Base-by-base conservation (phyloP, 495 filamentous ascomycete genomes). In the Pseudomonodictys pantanalensis region DNA sequence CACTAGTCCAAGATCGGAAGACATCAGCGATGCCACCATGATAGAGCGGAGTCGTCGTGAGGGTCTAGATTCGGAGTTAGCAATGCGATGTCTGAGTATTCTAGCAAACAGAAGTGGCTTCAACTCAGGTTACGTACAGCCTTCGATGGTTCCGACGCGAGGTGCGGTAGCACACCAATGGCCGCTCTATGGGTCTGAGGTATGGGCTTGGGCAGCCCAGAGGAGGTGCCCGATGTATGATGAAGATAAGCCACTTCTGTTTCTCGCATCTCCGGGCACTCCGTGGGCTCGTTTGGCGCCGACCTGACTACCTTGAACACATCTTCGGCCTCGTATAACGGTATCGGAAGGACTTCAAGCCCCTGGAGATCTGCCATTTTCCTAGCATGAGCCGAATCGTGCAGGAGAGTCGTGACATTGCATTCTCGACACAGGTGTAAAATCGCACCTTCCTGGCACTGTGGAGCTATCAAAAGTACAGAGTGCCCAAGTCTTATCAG, bases 1-100 rank as follows among this genome's bases (percentile, higher is more conserved):
- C 70, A 44, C 74, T 76, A 17, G 77, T 77, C 77, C 81, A 80
- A 2, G 79, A 72, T 26, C 82, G 75, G 49, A 83, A 78, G 24
- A 79, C 72, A 58, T 85, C 82, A 11, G 82, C 79, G n/a, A 81
- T 71, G 4, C 82, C 82, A 1, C 81, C 82, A 56, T 83, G 80
- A 67, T 83, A 84, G 2, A 85, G 73, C 5, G 82, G 81, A n/a
- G 81, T 85, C 0, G 81, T 83, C 7, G 80, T 78, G 51, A 83
- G 83, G n/a, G 79, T 81, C n/a, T n/a, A n/a, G n/a, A n/a, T n/a
- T n/a, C n/a, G n/a, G n/a, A n/a, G n/a, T n/a, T n/a, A n/a, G n/a
- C n/a, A n/a, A n/a, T n/a, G n/a, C n/a, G n/a, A n/a, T n/a, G n/a
- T n/a, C n/a, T n/a, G n/a, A n/a, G n/a, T n/a, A n/a, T n/a, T n/a